Evolutionary conservation across 106 monocot genomes (phyloP).

Genomic region (Hemerocallis citrina): DNA sequence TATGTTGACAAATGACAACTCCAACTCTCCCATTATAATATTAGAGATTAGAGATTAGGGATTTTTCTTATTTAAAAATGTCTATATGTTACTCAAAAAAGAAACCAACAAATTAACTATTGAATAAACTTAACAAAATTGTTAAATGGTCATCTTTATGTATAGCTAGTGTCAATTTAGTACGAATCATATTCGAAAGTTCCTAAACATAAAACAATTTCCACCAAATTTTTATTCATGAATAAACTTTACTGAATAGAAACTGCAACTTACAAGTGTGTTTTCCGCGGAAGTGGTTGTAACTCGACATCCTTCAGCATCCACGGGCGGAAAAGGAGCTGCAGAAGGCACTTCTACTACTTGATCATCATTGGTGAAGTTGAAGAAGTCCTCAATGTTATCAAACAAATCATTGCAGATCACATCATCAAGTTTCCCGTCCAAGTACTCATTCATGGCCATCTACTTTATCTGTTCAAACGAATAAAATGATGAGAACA

Average conservation of each 20-base stretch:
- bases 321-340: background rate
- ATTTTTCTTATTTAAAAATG: too few relatives aligned
- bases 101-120: too few relatives aligned
- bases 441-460: background rate
- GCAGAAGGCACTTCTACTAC: background rate
- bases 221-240: background rate
- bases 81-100: too few relatives aligned
- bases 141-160: background rate
- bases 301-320: background rate
- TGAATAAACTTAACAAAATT: too few relatives aligned
- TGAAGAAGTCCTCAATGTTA: slow-evolving; percentile 6
- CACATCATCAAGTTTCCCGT: background rate
- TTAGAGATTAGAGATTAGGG: too few relatives aligned
- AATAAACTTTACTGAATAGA: background rate
- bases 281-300: background rate
- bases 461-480: background rate
- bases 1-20: too few relatives aligned
- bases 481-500: background rate
- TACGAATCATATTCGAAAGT: background rate
- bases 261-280: slow-evolving; percentile 1
- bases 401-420: slow-evolving; percentile 2
- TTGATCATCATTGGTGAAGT: background rate
- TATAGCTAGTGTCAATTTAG: background rate
- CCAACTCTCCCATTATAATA: too few relatives aligned
- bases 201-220: background rate